These are phyloP conservation scores for Emmonsia crescens DNA, from an alignment of 2,329 filamentous ascomycete species.

Conservation along the genomic window DNA sequence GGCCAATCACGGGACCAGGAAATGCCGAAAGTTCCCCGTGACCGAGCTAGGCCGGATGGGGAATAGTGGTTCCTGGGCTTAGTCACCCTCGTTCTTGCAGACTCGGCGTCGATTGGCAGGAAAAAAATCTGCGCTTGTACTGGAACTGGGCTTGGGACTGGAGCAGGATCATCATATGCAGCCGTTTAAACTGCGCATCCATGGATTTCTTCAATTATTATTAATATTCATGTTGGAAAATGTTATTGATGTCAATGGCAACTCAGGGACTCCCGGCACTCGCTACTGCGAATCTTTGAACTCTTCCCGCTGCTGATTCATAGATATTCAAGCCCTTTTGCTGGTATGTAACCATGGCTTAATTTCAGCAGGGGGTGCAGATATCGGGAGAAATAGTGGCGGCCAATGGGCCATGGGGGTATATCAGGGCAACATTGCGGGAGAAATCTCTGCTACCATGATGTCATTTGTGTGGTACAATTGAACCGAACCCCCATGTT, in stretches of 20 bases:
- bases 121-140: background rate
- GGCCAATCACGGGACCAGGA: constrained; percentile 9
- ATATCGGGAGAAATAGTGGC: background rate
- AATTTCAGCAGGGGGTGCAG: background rate
- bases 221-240: too few species aligned
- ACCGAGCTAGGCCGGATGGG: background rate
- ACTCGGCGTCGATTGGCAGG: background rate
- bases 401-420: background rate
- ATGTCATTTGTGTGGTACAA: background rate
- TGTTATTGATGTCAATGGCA: background rate
- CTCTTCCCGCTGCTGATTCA: background rate
- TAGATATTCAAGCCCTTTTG: too few species aligned
- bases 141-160: background rate
- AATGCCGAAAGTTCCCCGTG: constrained; percentile 6
- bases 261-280: background rate
- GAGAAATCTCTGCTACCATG: background rate
- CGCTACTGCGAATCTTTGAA: background rate
- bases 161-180: background rate
- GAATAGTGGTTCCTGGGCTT: background rate
- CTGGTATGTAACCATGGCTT: too few species aligned
- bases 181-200: too few species aligned
- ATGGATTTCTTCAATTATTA: too few species aligned
- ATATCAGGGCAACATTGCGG: background rate
- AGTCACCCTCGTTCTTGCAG: background rate
- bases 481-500: background rate